These are phyloP conservation scores for Alternaria longipes DNA, from an alignment of 2,329 filamentous ascomycete genomes.

Conservation along the genomic window DNA sequence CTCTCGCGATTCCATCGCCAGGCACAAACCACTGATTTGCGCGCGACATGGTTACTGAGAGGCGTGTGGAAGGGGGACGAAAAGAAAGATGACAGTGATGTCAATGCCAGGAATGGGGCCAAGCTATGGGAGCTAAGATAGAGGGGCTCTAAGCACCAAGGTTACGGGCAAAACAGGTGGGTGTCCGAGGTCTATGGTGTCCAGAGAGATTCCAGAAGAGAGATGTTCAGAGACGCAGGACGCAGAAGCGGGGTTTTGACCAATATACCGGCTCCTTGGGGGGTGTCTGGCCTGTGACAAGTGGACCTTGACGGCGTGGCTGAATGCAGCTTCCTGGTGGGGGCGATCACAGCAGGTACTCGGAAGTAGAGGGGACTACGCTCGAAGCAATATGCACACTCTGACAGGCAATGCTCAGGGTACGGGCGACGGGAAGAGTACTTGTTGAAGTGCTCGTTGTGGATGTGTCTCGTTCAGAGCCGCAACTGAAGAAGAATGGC, in stretches of 20 bases:
- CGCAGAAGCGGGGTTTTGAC: slow-evolving; percentile 45
- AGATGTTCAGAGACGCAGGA: slow-evolving; percentile 36
- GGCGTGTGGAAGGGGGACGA: slow-evolving; percentile 31
- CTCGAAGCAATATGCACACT: slow-evolving; percentile 30
- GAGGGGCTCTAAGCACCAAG: slow-evolving; percentile 43
- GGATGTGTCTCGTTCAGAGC: slow-evolving; percentile 21
- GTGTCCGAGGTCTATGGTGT: slow-evolving; percentile 35
- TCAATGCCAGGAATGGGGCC: slow-evolving; percentile 46
- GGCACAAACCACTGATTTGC: slow-evolving; percentile 60
- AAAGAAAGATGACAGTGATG: slow-evolving; percentile 50
- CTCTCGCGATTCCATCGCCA: slow-evolving; percentile 60
- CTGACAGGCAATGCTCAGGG: slow-evolving; percentile 19
- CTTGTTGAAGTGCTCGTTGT: slow-evolving; percentile 9
- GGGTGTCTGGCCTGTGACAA: slow-evolving; percentile 34
- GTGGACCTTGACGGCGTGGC: slow-evolving; percentile 45
- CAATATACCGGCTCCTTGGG: slow-evolving; percentile 51
- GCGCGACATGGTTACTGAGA: slow-evolving; percentile 42
- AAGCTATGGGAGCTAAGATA: slow-evolving; percentile 46
- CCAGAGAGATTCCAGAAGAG: slow-evolving; percentile 40
- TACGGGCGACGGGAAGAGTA: slow-evolving; percentile 34
- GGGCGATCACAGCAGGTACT: slow-evolving; percentile 32
- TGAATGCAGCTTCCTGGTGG: slow-evolving; percentile 32
- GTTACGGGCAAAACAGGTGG: slow-evolving; percentile 33
- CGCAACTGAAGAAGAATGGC: slow-evolving; percentile 25
- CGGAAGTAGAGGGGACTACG: slow-evolving; percentile 31